These are phyloP conservation scores for Fusarium armeniacum DNA, from an alignment of 2,329 filamentous ascomycete genomes.

Conservation along the genomic window DNA sequence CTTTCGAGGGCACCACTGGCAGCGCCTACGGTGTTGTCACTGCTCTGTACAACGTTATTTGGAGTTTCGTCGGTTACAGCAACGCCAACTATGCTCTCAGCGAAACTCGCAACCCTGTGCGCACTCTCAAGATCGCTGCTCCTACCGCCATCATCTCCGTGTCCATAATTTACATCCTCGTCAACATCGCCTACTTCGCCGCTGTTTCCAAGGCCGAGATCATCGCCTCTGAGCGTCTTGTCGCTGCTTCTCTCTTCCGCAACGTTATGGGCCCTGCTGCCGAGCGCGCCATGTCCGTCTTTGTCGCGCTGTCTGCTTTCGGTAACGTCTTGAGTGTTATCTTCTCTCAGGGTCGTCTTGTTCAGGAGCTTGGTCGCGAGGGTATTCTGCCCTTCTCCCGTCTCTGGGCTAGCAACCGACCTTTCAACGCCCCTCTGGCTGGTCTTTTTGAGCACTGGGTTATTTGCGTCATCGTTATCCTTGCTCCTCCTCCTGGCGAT, in stretches of 20 bases:
- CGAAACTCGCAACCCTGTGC: conserved; percentile 75
- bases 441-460: conserved; percentile 75
- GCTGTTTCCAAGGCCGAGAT: conserved; percentile 68
- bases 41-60: conserved; percentile 79
- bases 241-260: conserved; percentile 68
- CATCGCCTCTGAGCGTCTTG: conserved; percentile 63
- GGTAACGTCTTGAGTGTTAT: conserved; percentile 77
- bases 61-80: conserved; percentile 77
- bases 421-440: conserved; percentile 72
- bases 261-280: conserved; percentile 68
- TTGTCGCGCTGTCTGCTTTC: conserved; percentile 76
- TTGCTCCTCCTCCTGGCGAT: conserved; percentile 76
- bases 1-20: conserved; percentile 75
- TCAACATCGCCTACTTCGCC: conserved; percentile 77
- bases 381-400: conserved; percentile 74
- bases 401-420: conserved; percentile 74
- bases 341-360: conserved; percentile 76
- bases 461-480: conserved; percentile 74
- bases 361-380: conserved; percentile 75
- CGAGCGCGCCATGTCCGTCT: conserved; percentile 72
- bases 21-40: conserved; percentile 77
- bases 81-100: conserved; percentile 77
- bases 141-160: conserved; percentile 71
- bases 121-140: conserved; percentile 75
- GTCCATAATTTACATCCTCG: conserved; percentile 74